Evolutionary conservation across 352 stramenopile genomes (phyloP).

Genomic region (Pythium rishiriense): DNA sequence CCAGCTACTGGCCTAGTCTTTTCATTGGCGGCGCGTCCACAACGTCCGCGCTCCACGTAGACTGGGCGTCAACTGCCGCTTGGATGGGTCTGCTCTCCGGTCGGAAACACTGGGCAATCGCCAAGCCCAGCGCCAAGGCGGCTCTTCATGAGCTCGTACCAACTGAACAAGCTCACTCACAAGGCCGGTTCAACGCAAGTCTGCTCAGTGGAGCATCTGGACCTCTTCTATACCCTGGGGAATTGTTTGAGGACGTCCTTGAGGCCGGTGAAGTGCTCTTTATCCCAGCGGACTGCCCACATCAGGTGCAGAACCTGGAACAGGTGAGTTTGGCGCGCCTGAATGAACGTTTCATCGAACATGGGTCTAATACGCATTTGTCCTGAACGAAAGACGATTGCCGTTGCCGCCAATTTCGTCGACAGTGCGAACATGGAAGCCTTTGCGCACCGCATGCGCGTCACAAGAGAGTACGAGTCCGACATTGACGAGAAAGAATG

Average conservation of each 20-base stretch:
- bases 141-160: constrained; percentile 30
- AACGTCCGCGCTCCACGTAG: constrained; percentile 33
- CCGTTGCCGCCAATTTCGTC: constrained; percentile 26
- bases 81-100: constrained; percentile 41
- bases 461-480: constrained; percentile 8
- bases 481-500: background rate
- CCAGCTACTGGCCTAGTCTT: constrained; percentile 42
- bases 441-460: background rate
- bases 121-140: constrained; percentile 29
- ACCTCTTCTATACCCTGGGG: constrained; percentile 21
- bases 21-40: constrained; percentile 38
- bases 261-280: constrained; percentile 41
- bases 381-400: too few species aligned
- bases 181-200: constrained; percentile 30
- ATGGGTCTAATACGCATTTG: too few species aligned
- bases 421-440: constrained; percentile 6
- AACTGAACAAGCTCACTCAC: background rate
- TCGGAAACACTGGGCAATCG: constrained; percentile 40
- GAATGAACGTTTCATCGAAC: too few species aligned
- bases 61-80: constrained; percentile 35
- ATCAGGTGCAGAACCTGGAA: constrained; percentile 43
- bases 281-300: constrained; percentile 34
- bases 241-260: constrained; percentile 36
- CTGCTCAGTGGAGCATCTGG: constrained; percentile 17
- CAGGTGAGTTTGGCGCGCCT: constrained; percentile 29